Percentiles rank a stretch among this genome's conserved stretches.
Evolutionary conservation across 805 yeast species (phyloP).

Genomic region (Starmerella scarabaei): DNA sequence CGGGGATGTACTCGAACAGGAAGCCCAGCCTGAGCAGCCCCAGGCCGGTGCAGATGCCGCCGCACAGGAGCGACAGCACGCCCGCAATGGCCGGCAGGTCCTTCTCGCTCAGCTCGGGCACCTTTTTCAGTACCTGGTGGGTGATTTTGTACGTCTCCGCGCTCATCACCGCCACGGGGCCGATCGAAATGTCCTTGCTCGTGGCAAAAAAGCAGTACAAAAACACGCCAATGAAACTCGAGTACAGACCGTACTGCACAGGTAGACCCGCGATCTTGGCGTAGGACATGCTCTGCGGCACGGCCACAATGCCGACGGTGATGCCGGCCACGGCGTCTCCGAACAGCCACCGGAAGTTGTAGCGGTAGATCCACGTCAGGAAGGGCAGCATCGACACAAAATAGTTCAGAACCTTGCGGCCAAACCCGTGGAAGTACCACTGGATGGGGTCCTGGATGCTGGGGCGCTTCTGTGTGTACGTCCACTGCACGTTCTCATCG

Average conservation of each 20-base stretch:
- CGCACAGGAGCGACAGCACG: constrained; percentile 64
- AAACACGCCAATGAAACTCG: constrained; percentile 83
- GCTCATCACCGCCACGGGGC: constrained; percentile 96
- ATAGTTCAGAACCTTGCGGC: constrained; percentile 32
- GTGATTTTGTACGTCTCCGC: constrained; percentile 70
- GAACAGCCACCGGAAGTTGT: constrained; percentile 65
- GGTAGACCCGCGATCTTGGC: constrained; percentile 73
- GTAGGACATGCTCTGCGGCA: constrained; percentile 93
- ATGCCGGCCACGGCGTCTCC: constrained; percentile 84
- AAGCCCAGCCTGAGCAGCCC: constrained; percentile 80
- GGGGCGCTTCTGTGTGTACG: constrained; percentile 10
- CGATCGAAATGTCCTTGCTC: constrained; percentile 87
- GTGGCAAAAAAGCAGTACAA: constrained; percentile 87
- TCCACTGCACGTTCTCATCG: constrained; percentile 8
- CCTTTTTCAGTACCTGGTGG: constrained; percentile 43
- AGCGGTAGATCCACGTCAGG: constrained; percentile 69
- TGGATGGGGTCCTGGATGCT: constrained; percentile 15
- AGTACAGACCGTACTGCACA: constrained; percentile 78
- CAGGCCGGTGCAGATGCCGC: constrained; percentile 68
- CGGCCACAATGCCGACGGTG: constrained; percentile 84
- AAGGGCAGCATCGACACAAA: constrained; percentile 63
- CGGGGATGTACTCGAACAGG: constrained; percentile 73
- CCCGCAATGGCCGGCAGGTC: constrained; percentile 69
- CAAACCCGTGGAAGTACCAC: constrained; percentile 14
- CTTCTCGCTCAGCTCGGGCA: constrained; percentile 30